phyloP scores from a whole-genome alignment of 208 protist species.

The Vickermania ingenoplastis region DNA sequence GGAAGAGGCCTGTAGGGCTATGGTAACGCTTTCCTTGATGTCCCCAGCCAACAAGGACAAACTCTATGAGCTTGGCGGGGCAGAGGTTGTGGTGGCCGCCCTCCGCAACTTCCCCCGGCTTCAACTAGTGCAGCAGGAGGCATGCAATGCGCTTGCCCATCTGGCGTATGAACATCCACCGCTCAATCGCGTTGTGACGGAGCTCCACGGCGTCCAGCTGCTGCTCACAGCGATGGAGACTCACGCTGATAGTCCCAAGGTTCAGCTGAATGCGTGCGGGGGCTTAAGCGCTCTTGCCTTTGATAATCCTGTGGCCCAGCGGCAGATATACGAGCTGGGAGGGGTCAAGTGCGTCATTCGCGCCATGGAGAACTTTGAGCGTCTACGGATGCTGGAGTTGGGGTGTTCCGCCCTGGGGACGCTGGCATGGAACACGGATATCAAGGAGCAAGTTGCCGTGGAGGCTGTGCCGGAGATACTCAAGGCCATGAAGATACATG shows the following conservation, averaged over 20 bases:
- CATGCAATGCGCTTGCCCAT: conserved; percentile 87
- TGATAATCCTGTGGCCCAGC: conserved; percentile 83
- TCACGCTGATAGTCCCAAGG: conserved; percentile 63
- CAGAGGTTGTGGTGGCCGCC: conserved; percentile 59
- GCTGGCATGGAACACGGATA: conserved; percentile 87
- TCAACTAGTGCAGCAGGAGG: conserved; percentile 84
- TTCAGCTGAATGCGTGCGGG: conserved; percentile 86
- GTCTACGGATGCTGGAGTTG: conserved; percentile 84
- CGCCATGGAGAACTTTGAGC: conserved; percentile 83
- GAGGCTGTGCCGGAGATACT: conserved; percentile 80
- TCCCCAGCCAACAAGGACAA: conserved; percentile 76
- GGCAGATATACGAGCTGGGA: conserved; percentile 83
- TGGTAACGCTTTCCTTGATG: conserved; percentile 82
- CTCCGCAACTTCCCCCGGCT: conserved; percentile 65
- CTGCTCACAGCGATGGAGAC: conserved; percentile 71
- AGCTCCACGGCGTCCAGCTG: conserved; percentile 57
- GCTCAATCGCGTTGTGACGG: conserved; percentile 73
- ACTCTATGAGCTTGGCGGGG: conserved; percentile 61
- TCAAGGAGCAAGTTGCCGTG: conserved; percentile 79
- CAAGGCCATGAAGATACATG: conserved; percentile 72
- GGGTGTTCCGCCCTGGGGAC: conserved; percentile 87
- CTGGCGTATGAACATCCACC: conserved; percentile 83
- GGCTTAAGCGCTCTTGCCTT: conserved; percentile 88
- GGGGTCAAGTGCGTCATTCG: conserved; percentile 82
- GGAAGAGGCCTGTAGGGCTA: conserved; percentile 84